Evolutionary conservation across 805 yeast species (phyloP), one percentile per base, ranked within the genome.

Genomic region (Nakazawaea anatomiae): DNA sequence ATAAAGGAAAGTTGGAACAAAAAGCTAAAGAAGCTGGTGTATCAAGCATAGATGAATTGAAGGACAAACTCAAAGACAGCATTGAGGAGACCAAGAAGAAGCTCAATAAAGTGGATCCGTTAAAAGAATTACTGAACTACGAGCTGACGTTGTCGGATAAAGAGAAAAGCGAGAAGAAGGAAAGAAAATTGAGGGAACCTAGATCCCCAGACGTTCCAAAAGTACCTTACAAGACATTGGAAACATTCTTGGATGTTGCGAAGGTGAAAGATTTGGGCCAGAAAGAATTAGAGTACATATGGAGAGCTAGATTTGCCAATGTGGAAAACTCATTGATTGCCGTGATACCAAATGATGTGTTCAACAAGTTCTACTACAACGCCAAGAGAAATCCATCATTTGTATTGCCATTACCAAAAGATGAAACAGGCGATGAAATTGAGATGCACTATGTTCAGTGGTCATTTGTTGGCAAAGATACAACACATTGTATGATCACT

Each of bases 361-460:
- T 79, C 61, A 73, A 83, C n/a, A 74, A 72, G 41, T 74, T 94
- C 62, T 75, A 77, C 58, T 67, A 73, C 39, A 79, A 77, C 53
- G 96, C 96, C 0, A 80, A 83, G 60, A 73, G 72, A 54, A 81
- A 85, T 62, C 96, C 97, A 27, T 76, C 81, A 35, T 94, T 94
- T 67, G 85, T 94, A n/a, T 74, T 94, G 28, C 99, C 99, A 0
- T 69, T 94, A 50, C 96, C 97, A 5, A 80, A 84, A 58, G 80
- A 72, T 18, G 70, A 71, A 38, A 72, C 70, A 11, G 74, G 69
- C 11, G 63, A 65, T 5, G 77, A 73, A 4, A 82, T 52, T 60
- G 99, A 94, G 68, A 76, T 94, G 69, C 97, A 94, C 63, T 89
- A 86, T 64, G 81, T 91, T 27, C 98, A 94, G 69, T 94, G 99